Evolutionary conservation across 2,329 filamentous ascomycete genomes (phyloP).

Genomic region (Thelonectria discophora): DNA sequence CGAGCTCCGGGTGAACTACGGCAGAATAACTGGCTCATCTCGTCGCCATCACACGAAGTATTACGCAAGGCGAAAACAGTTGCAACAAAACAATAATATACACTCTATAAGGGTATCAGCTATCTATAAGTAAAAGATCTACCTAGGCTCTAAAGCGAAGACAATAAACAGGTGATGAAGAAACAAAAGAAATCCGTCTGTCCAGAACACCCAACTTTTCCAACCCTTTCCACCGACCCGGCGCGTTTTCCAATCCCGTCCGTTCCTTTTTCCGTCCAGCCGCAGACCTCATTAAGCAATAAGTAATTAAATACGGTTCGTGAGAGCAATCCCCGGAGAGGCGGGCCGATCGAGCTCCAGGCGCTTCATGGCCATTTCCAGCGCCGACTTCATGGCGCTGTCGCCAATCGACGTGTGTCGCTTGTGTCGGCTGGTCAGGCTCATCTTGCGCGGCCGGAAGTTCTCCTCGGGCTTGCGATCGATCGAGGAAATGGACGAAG

Average conservation of each 20-base stretch:
- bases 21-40: background rate
- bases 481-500: constrained; percentile 39
- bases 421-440: constrained; percentile 38
- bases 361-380: constrained; percentile 40
- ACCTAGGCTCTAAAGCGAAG: background rate
- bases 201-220: background rate
- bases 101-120: constrained; percentile 10
- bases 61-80: background rate
- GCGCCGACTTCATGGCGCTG: constrained; percentile 16
- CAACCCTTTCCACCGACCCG: background rate
- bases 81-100: background rate
- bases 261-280: background rate
- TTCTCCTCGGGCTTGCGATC: constrained; percentile 34
- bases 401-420: constrained; percentile 39
- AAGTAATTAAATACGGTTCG: constrained; percentile 37
- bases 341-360: constrained; percentile 42
- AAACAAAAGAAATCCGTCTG: constrained; percentile 3
- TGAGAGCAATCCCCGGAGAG: constrained; percentile 42
- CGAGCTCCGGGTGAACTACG: background rate
- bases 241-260: background rate
- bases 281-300: background rate
- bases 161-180: background rate
- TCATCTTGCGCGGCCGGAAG: constrained; percentile 43
- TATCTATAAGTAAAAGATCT: background rate
- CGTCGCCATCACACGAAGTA: background rate